phyloP scores from a whole-genome alignment of 306 rosid genomes.

The Luffa acutangula region DNA sequence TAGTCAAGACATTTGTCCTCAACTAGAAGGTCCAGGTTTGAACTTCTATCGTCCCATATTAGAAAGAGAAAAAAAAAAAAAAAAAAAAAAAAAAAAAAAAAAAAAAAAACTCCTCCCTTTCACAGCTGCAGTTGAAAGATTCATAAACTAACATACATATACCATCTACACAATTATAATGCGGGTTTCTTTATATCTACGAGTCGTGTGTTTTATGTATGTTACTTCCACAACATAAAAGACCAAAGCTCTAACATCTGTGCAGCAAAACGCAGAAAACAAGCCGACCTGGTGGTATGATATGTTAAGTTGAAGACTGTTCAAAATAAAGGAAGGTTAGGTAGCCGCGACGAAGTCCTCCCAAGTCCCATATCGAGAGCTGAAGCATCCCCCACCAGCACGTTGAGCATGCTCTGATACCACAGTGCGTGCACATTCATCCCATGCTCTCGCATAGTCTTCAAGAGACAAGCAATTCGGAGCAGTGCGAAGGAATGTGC shows the following conservation, averaged over 20 bases:
- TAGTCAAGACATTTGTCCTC: no score
- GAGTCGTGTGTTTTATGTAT: not conserved
- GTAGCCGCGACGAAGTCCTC: not conserved
- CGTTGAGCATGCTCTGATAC: not conserved
- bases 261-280: not conserved
- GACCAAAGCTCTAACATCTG: not conserved
- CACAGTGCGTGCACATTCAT: not conserved
- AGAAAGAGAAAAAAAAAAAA: no score
- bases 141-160: no score
- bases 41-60: no score
- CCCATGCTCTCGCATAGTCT: not conserved
- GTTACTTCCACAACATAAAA: not conserved
- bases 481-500: not conserved
- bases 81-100: no score
- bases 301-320: not conserved
- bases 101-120: no score
- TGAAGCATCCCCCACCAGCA: conserved; percentile 1
- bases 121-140: no score
- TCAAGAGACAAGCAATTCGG: not conserved
- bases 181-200: not conserved
- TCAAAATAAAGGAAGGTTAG: not conserved
- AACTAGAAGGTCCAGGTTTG: no score
- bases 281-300: not conserved
- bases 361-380: conserved; percentile 4
- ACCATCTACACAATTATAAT: no score